Percentiles rank a stretch among this genome's conserved stretches.
Conservation (phyloP, 2,329 filamentous ascomycete genomes). For the Graphilbum fragrans region DNA sequence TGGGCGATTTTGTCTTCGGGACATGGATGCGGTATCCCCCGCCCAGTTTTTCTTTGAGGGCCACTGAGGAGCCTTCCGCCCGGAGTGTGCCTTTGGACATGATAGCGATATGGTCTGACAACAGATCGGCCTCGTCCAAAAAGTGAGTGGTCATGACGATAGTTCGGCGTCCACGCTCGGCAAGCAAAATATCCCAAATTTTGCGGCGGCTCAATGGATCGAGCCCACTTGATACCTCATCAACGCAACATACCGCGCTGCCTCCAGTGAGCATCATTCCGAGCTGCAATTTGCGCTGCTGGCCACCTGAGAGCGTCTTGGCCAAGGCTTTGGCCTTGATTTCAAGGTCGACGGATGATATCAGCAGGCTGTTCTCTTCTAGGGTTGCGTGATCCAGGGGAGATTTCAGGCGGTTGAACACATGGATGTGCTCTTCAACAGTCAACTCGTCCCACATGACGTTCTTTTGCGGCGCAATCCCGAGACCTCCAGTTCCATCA, state of each 20-base stretch:
- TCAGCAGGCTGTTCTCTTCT: constrained; percentile 48
- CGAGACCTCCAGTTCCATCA: constrained; percentile 66
- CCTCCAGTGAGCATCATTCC: constrained; percentile 94
- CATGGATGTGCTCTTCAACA: constrained; percentile 69
- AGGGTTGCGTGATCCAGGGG: constrained; percentile 41
- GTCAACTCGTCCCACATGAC: constrained; percentile 86
- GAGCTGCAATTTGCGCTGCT: constrained; percentile 84
- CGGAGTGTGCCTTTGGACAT: constrained; percentile 74
- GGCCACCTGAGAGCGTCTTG: constrained; percentile 75
- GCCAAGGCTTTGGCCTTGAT: constrained; percentile 61
- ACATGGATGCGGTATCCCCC: constrained; percentile 77
- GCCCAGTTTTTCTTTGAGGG: constrained; percentile 70
- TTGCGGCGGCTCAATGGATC: constrained; percentile 79
- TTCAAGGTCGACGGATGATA: constrained; percentile 60
- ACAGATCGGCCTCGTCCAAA: constrained; percentile 80
- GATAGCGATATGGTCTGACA: constrained; percentile 82
- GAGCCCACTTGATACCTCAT: constrained; percentile 81
- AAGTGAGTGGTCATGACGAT: constrained; percentile 89
- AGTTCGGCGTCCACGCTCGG: constrained; percentile 69
- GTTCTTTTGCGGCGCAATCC: constrained; percentile 86
- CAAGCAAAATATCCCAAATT: constrained; percentile 87
- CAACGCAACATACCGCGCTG: constrained; percentile 76
- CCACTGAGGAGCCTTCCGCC: constrained; percentile 72
- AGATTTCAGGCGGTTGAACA: constrained; percentile 76
- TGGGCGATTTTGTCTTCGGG: constrained; percentile 37